These are phyloP conservation scores for Alternaria sp. DNA, from an alignment of 2,329 filamentous ascomycete species.

Conservation along the genomic window DNA sequence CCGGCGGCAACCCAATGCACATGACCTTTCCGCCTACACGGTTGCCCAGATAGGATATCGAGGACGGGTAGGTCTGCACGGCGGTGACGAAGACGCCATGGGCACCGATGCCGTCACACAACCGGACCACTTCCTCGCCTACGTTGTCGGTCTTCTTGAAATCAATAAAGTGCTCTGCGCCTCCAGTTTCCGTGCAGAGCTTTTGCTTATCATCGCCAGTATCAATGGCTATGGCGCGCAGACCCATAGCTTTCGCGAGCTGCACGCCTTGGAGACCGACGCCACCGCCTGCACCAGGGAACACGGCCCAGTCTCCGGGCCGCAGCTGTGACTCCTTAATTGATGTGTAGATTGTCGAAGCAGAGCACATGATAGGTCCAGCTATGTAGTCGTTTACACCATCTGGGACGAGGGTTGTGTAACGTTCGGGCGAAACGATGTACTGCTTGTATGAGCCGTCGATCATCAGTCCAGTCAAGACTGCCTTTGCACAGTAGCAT, in stretches of 20 bases:
- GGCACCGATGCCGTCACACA: conserved; percentile 46
- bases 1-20: conserved; percentile 56
- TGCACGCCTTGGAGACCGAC: conserved; percentile 66
- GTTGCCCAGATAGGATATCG: conserved; percentile 47
- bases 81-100: conserved; percentile 50
- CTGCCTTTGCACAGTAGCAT: conserved; percentile 57
- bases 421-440: conserved; percentile 61
- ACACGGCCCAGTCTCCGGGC: conserved; percentile 62
- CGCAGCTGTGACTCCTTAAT: conserved; percentile 59
- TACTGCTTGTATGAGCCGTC: conserved; percentile 65
- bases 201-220: conserved; percentile 45
- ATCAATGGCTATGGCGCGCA: conserved; percentile 46
- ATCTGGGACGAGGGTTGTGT: conserved; percentile 62
- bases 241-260: conserved; percentile 49
- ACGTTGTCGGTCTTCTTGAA: conserved; percentile 44
- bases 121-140: conserved; percentile 40
- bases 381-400: conserved; percentile 62
- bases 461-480: conserved; percentile 54
- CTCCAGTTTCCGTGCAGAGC: conserved; percentile 39
- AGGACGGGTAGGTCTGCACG: conserved; percentile 39
- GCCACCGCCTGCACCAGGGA: conserved; percentile 61
- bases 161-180: conserved; percentile 48
- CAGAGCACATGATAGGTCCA: conserved; percentile 67
- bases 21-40: conserved; percentile 60
- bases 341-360: conserved; percentile 64